A percentile compares a stretch with the other conserved stretches of the same genome.
Evolutionary conservation across 176 grass and related monocot species (phyloP).

Genomic region (Avena insularis): DNA sequence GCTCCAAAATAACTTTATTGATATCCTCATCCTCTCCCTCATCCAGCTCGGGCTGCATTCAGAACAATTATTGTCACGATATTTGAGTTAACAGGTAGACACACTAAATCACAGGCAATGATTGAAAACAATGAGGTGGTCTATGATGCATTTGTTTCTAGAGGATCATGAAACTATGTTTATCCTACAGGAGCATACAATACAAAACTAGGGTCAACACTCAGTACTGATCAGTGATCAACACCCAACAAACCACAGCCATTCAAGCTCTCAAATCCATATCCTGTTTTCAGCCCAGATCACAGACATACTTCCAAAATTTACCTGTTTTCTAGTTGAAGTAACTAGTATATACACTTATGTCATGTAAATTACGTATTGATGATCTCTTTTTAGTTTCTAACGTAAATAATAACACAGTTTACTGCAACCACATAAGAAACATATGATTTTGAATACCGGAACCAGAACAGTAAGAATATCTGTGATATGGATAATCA

Average conservation of each 20-base stretch:
- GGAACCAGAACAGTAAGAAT: constrained; percentile 28
- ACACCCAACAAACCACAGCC: background rate
- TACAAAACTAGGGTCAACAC: background rate
- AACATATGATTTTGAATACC: background rate
- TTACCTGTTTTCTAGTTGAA: background rate
- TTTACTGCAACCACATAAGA: constrained; percentile 9
- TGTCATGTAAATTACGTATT: background rate
- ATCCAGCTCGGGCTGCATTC: constrained; percentile 64
- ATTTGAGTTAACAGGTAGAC: background rate
- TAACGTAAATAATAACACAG: background rate
- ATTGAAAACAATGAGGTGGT: constrained; percentile 20
- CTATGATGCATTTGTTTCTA: constrained; percentile 1
- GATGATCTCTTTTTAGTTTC: constrained; percentile 15
- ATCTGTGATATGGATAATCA: background rate
- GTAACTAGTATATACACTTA: background rate
- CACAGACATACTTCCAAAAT: background rate
- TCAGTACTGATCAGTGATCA: constrained; percentile 21
- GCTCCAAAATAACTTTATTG: constrained; percentile 62
- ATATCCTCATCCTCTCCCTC: constrained; percentile 62
- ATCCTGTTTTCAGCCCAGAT: background rate
- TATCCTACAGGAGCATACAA: background rate
- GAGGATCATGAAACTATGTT: background rate
- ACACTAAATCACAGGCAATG: background rate
- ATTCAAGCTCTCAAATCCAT: background rate
- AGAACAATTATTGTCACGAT: constrained; percentile 15